These are phyloP conservation scores for Colletotrichum lindemuthianum DNA, from an alignment of 2,329 filamentous ascomycete genomes.

Conservation along the genomic window DNA sequence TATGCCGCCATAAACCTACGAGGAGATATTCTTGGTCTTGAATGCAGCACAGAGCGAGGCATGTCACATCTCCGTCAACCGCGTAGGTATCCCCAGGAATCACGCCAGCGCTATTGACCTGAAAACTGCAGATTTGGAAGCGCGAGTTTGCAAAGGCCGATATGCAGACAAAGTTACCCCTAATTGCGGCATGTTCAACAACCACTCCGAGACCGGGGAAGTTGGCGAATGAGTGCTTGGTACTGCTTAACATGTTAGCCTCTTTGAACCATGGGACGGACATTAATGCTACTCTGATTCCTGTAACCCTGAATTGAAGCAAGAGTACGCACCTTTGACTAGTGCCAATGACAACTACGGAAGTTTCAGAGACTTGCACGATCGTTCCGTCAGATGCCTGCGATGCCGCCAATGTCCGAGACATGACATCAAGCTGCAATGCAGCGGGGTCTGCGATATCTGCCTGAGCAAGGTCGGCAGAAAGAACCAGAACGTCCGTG, in stretches of 20 bases:
- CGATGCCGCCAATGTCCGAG: slow-evolving; percentile 61
- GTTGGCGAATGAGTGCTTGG: slow-evolving; percentile 14
- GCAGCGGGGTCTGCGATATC: slow-evolving; percentile 52
- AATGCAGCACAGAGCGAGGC: slow-evolving; percentile 49
- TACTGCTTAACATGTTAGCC: slow-evolving; percentile 3
- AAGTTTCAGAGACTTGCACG: slow-evolving; percentile 65
- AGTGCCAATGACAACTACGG: slow-evolving; percentile 51
- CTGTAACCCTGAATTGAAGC: neutral
- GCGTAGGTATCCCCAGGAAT: slow-evolving; percentile 44
- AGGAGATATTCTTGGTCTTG: slow-evolving; percentile 42
- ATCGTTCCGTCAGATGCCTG: slow-evolving; percentile 49
- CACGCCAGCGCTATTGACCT: slow-evolving; percentile 47
- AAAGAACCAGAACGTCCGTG: slow-evolving; percentile 59
- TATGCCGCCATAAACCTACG: slow-evolving; percentile 47
- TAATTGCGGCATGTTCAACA: slow-evolving; percentile 56
- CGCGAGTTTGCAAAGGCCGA: slow-evolving; percentile 49
- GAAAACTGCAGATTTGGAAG: slow-evolving; percentile 53
- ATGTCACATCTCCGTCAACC: slow-evolving; percentile 60
- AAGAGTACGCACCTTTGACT: slow-evolving; percentile 48
- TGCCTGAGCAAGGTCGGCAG: slow-evolving; percentile 57
- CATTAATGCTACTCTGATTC: neutral
- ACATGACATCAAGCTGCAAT: slow-evolving; percentile 61
- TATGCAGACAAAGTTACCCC: slow-evolving; percentile 52
- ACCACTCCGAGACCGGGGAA: slow-evolving; percentile 36
- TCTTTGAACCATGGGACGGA: too few relatives aligned